Evolutionary conservation across 1,284 basidiomycete species (phyloP).

Genomic region (Trichosporon ovoides): DNA sequence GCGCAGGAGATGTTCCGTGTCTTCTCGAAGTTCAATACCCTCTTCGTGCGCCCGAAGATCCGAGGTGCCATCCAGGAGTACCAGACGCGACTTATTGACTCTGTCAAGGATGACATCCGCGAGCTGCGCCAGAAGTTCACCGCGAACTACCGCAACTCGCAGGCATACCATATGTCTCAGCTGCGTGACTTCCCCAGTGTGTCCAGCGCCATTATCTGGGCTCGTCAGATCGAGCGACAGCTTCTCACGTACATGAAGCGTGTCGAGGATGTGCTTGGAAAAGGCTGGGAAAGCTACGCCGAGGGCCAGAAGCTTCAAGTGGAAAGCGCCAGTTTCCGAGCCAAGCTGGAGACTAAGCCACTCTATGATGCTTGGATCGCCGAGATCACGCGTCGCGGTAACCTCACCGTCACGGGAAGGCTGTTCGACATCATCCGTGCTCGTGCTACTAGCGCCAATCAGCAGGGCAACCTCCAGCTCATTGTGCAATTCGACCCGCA

Average conservation of each 20-base stretch:
- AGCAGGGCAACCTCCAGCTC: conserved; percentile 71
- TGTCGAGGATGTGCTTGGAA: conserved; percentile 97
- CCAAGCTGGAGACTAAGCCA: conserved; percentile 88
- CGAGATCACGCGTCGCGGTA: conserved; percentile 77
- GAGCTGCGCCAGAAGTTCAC: conserved; percentile 94
- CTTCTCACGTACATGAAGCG: conserved; percentile 96
- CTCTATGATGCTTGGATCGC: conserved; percentile 95
- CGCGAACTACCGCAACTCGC: conserved; percentile 87
- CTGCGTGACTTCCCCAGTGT: conserved; percentile 96
- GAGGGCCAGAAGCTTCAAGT: conserved; percentile 95
- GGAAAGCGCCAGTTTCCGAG: conserved; percentile 84
- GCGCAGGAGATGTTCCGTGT: conserved; percentile 99
- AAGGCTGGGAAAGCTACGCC: conserved; percentile 96
- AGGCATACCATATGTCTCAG: conserved; percentile 96
- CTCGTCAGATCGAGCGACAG: conserved; percentile 94
- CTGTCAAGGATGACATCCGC: conserved; percentile 96
- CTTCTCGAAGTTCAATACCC: conserved; percentile 95
- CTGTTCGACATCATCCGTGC: conserved; percentile 89
- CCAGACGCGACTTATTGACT: conserved; percentile 94
- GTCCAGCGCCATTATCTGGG: conserved; percentile 97
- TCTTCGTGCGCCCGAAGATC: conserved; percentile 98
- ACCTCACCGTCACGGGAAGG: conserved; percentile 84
- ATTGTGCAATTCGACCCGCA: conserved; percentile 97
- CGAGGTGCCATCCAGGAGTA: conserved; percentile 98
- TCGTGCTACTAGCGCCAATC: conserved; percentile 53